Evolutionary conservation across 1,284 basidiomycete genomes (phyloP), one percentile per base, ranked within the genome.

Genomic region (Stygiomarasmius scandens): DNA sequence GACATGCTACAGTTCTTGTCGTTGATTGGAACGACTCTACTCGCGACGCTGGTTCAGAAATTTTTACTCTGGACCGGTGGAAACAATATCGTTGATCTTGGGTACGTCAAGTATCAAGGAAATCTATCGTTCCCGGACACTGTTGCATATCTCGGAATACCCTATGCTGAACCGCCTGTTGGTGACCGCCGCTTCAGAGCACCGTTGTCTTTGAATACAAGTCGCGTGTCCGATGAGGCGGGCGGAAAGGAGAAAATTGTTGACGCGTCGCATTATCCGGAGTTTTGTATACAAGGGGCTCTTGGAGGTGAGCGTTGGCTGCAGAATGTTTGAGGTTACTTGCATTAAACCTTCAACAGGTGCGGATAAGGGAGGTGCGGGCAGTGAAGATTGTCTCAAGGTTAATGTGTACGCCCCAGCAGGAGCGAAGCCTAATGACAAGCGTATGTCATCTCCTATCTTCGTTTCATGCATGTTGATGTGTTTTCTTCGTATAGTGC

Each of bases 281-380:
- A 80, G 3, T 82, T 81, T 60, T 87, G 85, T 59, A 69, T 86
- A 25, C 85, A 86, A 66, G 82, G 82, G 4, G 77, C 74, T n/a
- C 80, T 72, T 2, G 78, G 79, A 54, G 65, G 80, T 81, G 48
- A 59, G 74, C 67, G 22, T 3, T 38, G 16, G n/a, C 36, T 46
- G 19, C 2, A 52, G 3, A 11, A 46, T 45, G 3, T 29, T 6
- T 27, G 6, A 34, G 11, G n/a, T 11, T 50, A 14, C 27, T 9
- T 4, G 16, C 44, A 27, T 23, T 52, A 27, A 12, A n/a, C 12
- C 12, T 34, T 29, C 4, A 32, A 48, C 52, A 80, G 77, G 53
- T 54, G 79, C 78, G 20, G 81, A 82, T 67, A 76, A 75, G 48
- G 84, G 84, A 32, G 85, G 84, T 47, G 80, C 83, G 2, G 84